Conservation (phyloP, 148 eudicot genomes). For the Chenopodium berlandieri region DNA sequence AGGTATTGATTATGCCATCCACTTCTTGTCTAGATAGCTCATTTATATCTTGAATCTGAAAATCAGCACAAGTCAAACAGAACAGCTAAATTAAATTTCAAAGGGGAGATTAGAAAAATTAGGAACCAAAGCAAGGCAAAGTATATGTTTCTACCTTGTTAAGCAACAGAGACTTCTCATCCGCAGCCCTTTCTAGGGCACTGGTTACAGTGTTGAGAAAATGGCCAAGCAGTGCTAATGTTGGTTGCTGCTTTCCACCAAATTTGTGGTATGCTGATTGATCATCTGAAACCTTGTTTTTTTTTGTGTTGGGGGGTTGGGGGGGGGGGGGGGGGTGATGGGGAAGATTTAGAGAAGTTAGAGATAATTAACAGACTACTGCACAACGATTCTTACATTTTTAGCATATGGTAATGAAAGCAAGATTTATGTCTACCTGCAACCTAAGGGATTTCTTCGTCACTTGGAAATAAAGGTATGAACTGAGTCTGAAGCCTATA, state of each 20-base stretch:
- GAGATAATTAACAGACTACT: background rate
- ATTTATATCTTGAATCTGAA: slow-evolving; percentile 89
- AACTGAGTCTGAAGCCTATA: slow-evolving; percentile 81
- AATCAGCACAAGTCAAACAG: slow-evolving; percentile 14
- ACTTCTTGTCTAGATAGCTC: slow-evolving; percentile 97
- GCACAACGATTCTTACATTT: background rate
- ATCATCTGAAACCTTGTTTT: slow-evolving; percentile 55
- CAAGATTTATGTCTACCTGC: slow-evolving; percentile 45
- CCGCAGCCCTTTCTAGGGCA: slow-evolving; percentile 80
- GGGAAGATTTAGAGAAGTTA: background rate
- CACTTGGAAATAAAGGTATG: slow-evolving; percentile 87
- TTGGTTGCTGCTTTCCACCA: slow-evolving; percentile 67
- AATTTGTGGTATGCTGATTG: slow-evolving; percentile 42
- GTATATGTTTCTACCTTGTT: slow-evolving; percentile 55
- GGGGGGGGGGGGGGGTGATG: background rate
- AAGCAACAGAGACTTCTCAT: slow-evolving; percentile 75
- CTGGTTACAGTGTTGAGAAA: slow-evolving; percentile 58
- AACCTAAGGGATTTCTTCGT: slow-evolving; percentile 69
- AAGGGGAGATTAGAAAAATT: slow-evolving; percentile 1
- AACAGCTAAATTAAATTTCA: slow-evolving; percentile 7
- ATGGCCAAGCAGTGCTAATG: slow-evolving; percentile 53
- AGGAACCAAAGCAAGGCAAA: background rate
- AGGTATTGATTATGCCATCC: slow-evolving; percentile 72
- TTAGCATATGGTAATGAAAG: background rate
- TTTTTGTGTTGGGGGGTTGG: background rate